Base-by-base conservation (phyloP, 164 flowering plant genomes). In the Echeveria elegans region DNA sequence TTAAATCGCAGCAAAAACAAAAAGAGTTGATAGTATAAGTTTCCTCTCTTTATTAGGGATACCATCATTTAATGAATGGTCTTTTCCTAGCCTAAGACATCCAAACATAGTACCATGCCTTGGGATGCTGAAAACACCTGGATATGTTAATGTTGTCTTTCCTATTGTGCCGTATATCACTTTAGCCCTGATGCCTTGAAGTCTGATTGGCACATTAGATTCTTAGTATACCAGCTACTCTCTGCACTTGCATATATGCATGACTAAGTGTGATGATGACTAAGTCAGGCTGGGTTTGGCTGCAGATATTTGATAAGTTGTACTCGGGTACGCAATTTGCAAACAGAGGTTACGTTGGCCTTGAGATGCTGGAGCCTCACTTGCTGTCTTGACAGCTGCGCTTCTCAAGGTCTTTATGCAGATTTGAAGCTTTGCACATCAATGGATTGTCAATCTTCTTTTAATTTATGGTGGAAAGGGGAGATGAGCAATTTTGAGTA, bases 401-500 rank as follows among this genome's bases (percentile, higher is more conserved):
- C 80, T 69, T 80, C 79, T 71, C 81, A 72, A 56, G 80, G 71
- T 40, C 75, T 88, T 19, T 89, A 80, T 78, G 81, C 86, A 65
- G 87, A 86, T 83, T 66, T 86, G 75, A 88, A 78, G 73, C 75
- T 91, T 63, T 76, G 88, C 24, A 56, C 71, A 10, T 59, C 82
- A 30, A 60, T 71, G 59, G 91, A 89, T 72, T 90, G 99, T 97
- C 74, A 70, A 23, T 75, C 82, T 70, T 76, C 70, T 62, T 91
- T 94, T 78, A 64, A 77, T 69, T 72, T 68, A 66, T 94, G 99
- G 99, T 91, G 92, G 96, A 82, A 70, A 63, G 96, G 99, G 71
- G 96, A 89, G 72, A 63, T 94, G 70, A 88, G 90, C 77, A 94
- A 94, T 77, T 94, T 85, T 75, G 99, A 91, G 56, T 94, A 94